A percentile compares a stretch with the other conserved stretches of the same genome.
Conservation (phyloP, 177 flowering plant genomes). For the Vitis hybrid region DNA sequence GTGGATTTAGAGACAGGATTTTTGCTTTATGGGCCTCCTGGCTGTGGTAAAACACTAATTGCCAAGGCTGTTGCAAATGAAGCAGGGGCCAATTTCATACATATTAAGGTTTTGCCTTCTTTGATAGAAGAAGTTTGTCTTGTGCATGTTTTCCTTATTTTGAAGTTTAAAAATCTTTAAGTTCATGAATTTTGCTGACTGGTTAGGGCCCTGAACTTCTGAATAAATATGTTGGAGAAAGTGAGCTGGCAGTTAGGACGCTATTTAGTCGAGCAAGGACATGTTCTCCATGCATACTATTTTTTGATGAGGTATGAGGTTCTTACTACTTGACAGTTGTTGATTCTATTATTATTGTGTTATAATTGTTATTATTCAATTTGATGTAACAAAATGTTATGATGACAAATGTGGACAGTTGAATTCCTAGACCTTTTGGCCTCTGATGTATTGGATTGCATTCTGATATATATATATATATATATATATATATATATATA, state of each 20-base stretch:
- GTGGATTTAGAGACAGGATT: constrained; percentile 76
- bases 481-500: too few species aligned
- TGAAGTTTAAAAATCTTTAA: constrained; percentile 3
- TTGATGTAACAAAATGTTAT: not conserved
- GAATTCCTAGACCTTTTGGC: too few species aligned
- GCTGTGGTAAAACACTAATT: constrained; percentile 96
- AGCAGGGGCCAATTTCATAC: constrained; percentile 96
- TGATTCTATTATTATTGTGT: not conserved
- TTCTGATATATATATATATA: too few species aligned
- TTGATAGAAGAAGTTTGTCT: not conserved
- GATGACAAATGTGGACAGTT: too few species aligned
- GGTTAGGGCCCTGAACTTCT: constrained; percentile 88
- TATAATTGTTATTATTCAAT: not conserved
- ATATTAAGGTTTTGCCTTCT: constrained; percentile 61
- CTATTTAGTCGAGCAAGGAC: constrained; percentile 86
- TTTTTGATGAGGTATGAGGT: constrained; percentile 88
- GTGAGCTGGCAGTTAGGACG: constrained; percentile 81
- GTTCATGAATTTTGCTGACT: constrained; percentile 6
- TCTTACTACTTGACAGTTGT: not conserved
- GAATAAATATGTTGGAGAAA: constrained; percentile 95
- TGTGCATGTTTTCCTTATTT: not conserved
- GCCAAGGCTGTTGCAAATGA: constrained; percentile 98
- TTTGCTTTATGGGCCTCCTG: constrained; percentile 97
- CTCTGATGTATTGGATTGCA: too few species aligned
- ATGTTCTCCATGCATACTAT: constrained; percentile 89